Evolutionary conservation across 345 rosid genomes (phyloP).

Genomic region (Crucihimalaya himalaica): DNA sequence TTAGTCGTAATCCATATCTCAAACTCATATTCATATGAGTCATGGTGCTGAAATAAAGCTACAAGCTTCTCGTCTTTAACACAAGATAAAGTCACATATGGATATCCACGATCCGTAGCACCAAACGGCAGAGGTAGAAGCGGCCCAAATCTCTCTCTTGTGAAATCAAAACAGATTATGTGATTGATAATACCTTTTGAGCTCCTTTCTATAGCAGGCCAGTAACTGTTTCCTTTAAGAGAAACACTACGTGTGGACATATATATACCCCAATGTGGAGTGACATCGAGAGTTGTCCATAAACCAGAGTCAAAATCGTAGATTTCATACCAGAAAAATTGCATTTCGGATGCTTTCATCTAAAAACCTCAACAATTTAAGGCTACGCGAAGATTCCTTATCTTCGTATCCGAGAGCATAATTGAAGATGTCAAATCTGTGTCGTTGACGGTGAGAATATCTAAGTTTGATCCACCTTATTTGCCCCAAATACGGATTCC

Average conservation of each 20-base stretch:
- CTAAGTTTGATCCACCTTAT: background rate
- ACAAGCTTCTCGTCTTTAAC: background rate
- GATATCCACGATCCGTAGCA: background rate
- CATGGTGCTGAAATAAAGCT: background rate
- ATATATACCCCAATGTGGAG: background rate
- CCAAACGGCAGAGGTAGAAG: background rate
- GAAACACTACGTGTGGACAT: accelerated
- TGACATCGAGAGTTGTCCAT: constrained; percentile 1
- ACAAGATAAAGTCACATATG: background rate
- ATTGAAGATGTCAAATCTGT: background rate
- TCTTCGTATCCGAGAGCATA: background rate
- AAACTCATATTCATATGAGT: background rate
- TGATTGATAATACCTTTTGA: accelerated
- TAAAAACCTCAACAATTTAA: background rate
- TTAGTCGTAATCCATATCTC: background rate
- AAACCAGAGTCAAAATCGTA: background rate
- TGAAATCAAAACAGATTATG: background rate
- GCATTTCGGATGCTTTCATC: background rate
- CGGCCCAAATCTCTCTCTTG: background rate
- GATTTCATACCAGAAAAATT: background rate
- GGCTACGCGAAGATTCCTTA: background rate
- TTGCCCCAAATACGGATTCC: background rate
- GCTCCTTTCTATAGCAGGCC: background rate
- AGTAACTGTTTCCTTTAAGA: background rate
- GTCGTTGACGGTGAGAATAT: background rate